Evolutionary conservation across 345 rosid genomes (phyloP), one percentile per base, ranked within the genome.

Genomic region (Gossypium turneri): DNA sequence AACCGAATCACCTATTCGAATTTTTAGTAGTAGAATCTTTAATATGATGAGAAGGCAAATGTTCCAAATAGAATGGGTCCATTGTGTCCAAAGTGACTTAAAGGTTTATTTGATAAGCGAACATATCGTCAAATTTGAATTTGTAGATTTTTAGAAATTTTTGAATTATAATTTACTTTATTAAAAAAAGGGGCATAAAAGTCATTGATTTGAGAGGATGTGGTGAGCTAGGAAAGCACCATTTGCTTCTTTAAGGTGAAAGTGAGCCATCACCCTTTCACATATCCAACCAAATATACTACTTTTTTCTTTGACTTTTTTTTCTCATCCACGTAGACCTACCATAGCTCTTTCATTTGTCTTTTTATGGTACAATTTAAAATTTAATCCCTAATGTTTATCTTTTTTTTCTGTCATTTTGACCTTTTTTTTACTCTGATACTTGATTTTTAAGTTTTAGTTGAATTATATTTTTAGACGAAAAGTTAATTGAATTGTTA

Each of bases 191-290:
- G 34, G 16, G 9, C 7, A 7, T 13, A 67, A 45, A 34, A 67
- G 34, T 47, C 10, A 2, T 6, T 17, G 12, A 8, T 56, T 56
- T 56, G 7, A 12, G 16, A 1, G 15, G 8, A 2, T n/a, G 22
- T 7, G 19, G 50, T 3, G 55, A 25, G 55, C 19, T 67, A 47
- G 10, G 41, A 47, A 17, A 67, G n/a, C 38, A 13, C 13, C 57
- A 68, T 68, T 67, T 20, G 43, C 60, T 7, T 56, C 72, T 67
- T 67, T 67, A 68, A 48, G 72, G 72, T 68, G 72, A 68, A 50
- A 16, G 0, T 68, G 57, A 48, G 41, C 57, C 57, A 48, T 67
- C 57, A 48, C 41, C 57, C 12, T 48, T 7, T 22, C 56, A 47
- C 48, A 67, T 67, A 67, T 67, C 56, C 41, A 15, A 12, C 17